These are phyloP conservation scores for Leccinum pseudoinsigne DNA, from an alignment of 1,284 basidiomycete species.

Conservation along the genomic window DNA sequence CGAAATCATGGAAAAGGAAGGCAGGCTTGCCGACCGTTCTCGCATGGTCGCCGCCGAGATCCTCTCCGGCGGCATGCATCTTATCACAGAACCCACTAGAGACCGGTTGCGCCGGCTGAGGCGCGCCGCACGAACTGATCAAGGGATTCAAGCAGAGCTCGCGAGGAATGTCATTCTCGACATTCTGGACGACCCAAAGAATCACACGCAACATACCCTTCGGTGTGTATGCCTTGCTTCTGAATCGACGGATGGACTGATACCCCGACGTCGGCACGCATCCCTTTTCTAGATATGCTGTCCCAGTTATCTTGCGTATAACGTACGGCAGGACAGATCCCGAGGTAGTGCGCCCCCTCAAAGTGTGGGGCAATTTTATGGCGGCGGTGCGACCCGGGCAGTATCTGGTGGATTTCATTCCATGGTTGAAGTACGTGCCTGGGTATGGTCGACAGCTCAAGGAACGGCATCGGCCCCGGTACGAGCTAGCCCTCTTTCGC, in stretches of 20 bases:
- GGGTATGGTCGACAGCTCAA: slow-evolving; percentile 12
- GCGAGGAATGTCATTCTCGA: slow-evolving; percentile 39
- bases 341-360: slow-evolving; percentile 52
- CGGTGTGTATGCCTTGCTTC: slow-evolving; percentile 20
- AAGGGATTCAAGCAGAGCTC: slow-evolving; percentile 33
- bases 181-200: slow-evolving; percentile 36
- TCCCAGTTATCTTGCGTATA: slow-evolving; percentile 60
- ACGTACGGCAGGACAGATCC: slow-evolving; percentile 66
- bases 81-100: slow-evolving; percentile 22
- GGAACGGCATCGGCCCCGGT: slow-evolving; percentile 41
- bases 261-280: neutral
- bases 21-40: slow-evolving; percentile 33
- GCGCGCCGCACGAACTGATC: slow-evolving; percentile 37
- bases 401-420: slow-evolving; percentile 57
- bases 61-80: slow-evolving; percentile 25
- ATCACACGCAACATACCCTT: slow-evolving; percentile 33
- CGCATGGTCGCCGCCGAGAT: slow-evolving; percentile 28
- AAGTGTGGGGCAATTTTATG: slow-evolving; percentile 48
- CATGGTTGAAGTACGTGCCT: slow-evolving; percentile 45
- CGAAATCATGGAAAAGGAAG: slow-evolving; percentile 37
- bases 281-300: slow-evolving; percentile 48
- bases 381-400: slow-evolving; percentile 50
- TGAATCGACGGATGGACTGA: neutral
- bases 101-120: slow-evolving; percentile 28
- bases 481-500: slow-evolving; percentile 43